Evolutionary conservation across 768 basidiomycete genomes (phyloP), one percentile per base, ranked within the genome.

Genomic region (Crucibulum laeve): DNA sequence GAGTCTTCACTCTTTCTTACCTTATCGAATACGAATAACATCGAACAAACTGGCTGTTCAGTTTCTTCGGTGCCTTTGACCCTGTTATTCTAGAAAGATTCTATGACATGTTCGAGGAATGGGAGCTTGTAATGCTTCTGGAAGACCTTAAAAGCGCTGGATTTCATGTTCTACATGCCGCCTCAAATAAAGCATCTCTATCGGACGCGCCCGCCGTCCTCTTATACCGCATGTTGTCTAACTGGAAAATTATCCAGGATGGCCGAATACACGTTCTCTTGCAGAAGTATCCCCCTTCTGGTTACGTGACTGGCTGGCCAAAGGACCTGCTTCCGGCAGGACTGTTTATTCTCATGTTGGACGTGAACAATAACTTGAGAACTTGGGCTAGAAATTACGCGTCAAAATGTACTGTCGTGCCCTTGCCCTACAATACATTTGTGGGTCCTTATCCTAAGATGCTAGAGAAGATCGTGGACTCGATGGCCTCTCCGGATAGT

Each of bases 1-100:
- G 59, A 65, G 90, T 80, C 17, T 32, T 32, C 42, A 28, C 35
- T 32, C 23, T 35, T 11, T 38, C 25, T 19, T 37, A 24, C 24
- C 8, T 18, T 39, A 38, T 3, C 28, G 28, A n/a, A 30, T n/a
- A n/a, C 28, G n/a, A 30, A 10, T 8, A 36, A 18, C 6, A 36
- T 8, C 8, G 35, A 10, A 17, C 35, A 19, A 7, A 6, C 8
- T 11, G 44, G 22, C 39, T 48, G 25, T 46, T 21, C 48, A 93
- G 90, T 43, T 93, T 86, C 60, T 82, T 93, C 52, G 81, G 77
- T 11, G 80, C 80, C 2, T 91, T 85, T 58, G 53, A 68, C 1
- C 67, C 69, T 1, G 57, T 68, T 15, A 61, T 76, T 26, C 56
- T 86, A 40, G 59, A 64, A 15, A 62, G 60, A 25, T 93, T 94